These are phyloP conservation scores for Curvularia sp. DNA, from an alignment of 2,329 filamentous ascomycete genomes.

Conservation along the genomic window DNA sequence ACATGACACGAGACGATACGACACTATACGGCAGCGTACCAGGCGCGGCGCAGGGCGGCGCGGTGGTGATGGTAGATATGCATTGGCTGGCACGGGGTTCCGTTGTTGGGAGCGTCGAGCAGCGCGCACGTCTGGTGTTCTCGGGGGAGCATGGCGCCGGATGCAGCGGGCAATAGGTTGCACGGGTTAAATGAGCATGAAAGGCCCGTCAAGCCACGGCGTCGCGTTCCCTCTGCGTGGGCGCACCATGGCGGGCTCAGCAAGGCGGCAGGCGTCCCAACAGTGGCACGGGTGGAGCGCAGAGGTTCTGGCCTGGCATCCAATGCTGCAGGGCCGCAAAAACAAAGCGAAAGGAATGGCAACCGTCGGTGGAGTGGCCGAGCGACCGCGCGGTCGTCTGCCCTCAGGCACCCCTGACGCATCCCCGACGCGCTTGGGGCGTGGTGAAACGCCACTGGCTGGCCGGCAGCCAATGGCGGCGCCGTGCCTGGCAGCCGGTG, in stretches of 20 bases:
- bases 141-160: not conserved
- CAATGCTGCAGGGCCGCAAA: constrained; percentile 6
- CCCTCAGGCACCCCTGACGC: constrained; percentile 4
- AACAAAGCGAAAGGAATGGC: constrained; percentile 6
- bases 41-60: too few species aligned
- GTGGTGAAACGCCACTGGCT: constrained; percentile 14
- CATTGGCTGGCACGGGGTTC: not conserved
- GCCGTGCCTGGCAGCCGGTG: constrained; percentile 12
- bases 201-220: constrained; percentile 1
- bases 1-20: not conserved
- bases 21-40: too few species aligned
- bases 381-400: not conserved
- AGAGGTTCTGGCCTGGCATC: constrained; percentile 12
- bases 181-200: constrained; percentile 12
- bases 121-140: constrained; percentile 7
- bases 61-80: not conserved
- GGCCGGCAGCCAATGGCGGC: constrained; percentile 2
- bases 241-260: constrained; percentile 1
- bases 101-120: not conserved
- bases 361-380: constrained; percentile 8
- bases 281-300: constrained; percentile 9
- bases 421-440: constrained; percentile 11
- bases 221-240: constrained; percentile 6
- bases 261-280: constrained; percentile 2
- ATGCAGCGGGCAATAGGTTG: constrained; percentile 4